Conservation (phyloP, 2,329 filamentous ascomycete species). For the Aureobasidium sp. region DNA sequence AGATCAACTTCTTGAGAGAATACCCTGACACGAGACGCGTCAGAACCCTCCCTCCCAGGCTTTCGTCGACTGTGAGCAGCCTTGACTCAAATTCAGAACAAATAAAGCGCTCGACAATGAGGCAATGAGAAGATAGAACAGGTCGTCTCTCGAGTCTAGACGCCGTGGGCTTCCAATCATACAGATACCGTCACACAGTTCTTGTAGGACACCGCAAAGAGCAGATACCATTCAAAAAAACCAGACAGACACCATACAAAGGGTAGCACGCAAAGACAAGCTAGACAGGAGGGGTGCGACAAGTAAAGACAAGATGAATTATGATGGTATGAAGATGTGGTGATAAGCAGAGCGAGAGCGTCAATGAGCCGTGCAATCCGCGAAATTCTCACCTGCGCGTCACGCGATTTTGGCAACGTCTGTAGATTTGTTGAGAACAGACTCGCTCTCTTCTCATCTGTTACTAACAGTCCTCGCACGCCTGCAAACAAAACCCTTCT, state of each 20-base stretch:
- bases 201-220: slow-evolving; percentile 4
- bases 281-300: not conserved
- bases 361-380: not conserved
- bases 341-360: not conserved
- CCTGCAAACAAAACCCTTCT: too few species aligned
- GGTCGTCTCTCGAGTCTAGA: not conserved
- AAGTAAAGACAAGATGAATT: not conserved
- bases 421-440: not conserved
- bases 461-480: not conserved
- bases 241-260: slow-evolving; percentile 4
- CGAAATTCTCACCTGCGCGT: too few species aligned
- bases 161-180: slow-evolving; percentile 7
- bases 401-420: too few species aligned
- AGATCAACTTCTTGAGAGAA: not conserved
- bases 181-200: slow-evolving; percentile 13
- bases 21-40: slow-evolving; percentile 10
- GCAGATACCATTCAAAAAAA: slow-evolving; percentile 7
- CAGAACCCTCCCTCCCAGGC: slow-evolving; percentile 16
- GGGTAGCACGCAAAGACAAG: slow-evolving; percentile 4
- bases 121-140: not conserved
- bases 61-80: slow-evolving; percentile 13
- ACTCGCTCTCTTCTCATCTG: not conserved
- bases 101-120: not conserved
- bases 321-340: not conserved
- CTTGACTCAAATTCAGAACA: slow-evolving; percentile 11